Conservation (phyloP, 2,329 filamentous ascomycete species). For the Diaporthe ampelina region DNA sequence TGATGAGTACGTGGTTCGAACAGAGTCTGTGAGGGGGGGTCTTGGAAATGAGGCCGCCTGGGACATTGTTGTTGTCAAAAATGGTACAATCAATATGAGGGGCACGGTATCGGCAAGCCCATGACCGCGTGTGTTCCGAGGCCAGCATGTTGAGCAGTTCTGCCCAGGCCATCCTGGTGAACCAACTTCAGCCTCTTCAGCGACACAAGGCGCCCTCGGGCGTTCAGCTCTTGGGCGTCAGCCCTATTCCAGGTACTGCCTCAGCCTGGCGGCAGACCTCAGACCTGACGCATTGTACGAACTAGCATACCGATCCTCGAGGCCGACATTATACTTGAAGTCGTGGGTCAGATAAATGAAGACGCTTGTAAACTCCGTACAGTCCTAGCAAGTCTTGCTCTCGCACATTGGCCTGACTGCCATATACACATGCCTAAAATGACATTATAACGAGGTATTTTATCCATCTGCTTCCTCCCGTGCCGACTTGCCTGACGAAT, state of each 20-base stretch:
- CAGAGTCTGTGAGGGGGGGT: conserved; percentile 57
- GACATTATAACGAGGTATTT: conserved; percentile 24
- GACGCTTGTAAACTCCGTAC: conserved; percentile 35
- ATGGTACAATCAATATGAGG: conserved; percentile 54
- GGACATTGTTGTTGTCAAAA: conserved; percentile 63
- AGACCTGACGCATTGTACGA: neutral
- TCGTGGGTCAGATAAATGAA: neutral
- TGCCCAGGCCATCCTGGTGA: no score
- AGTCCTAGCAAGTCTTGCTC: conserved; percentile 33
- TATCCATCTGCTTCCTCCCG: neutral
- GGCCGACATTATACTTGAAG: neutral
- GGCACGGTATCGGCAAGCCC: conserved; percentile 46
- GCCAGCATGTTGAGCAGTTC: neutral
- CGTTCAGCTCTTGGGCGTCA: neutral
- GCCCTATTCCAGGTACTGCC: neutral
- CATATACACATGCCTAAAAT: conserved; percentile 37
- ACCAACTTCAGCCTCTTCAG: no score
- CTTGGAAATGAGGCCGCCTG: conserved; percentile 52
- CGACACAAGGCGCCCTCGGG: no score
- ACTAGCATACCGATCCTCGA: neutral
- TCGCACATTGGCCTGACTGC: conserved; percentile 34
- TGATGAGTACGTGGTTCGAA: conserved; percentile 74
- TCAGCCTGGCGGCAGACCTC: neutral
- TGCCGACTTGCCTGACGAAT: neutral
- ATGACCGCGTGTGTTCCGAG: neutral